Conservation (phyloP, 2,329 filamentous ascomycete species). For the Talaromyces sp. region DNA sequence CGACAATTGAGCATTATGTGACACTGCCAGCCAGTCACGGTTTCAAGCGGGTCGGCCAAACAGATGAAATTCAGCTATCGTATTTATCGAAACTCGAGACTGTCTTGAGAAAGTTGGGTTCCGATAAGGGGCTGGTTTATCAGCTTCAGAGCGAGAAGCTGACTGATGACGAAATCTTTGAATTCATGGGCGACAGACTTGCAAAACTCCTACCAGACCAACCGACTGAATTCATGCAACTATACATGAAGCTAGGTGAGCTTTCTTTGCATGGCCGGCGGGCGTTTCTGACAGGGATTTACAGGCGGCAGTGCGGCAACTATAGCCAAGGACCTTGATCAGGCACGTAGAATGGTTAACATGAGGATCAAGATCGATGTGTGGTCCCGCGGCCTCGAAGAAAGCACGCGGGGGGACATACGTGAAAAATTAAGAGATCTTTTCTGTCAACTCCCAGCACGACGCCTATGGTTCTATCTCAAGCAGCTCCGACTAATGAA, state of each 20-base stretch:
- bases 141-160: neutral
- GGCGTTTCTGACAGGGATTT: neutral
- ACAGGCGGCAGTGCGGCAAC: constrained; percentile 22
- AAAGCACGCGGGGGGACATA: constrained; percentile 23
- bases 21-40: neutral
- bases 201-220: neutral
- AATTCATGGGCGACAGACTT: neutral
- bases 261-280: neutral
- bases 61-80: neutral
- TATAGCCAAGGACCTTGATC: constrained; percentile 22
- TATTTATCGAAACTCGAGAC: constrained; percentile 1
- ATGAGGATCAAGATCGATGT: constrained; percentile 29
- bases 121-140: neutral
- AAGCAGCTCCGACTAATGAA: constrained; percentile 16
- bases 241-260: constrained; percentile 8
- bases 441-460: constrained; percentile 24
- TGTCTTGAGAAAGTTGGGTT: neutral
- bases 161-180: neutral
- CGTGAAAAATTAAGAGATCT: constrained; percentile 22
- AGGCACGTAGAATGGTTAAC: constrained; percentile 23
- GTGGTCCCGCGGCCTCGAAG: constrained; percentile 27
- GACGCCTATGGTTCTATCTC: constrained; percentile 23
- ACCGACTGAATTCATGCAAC: constrained; percentile 1
- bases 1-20: neutral
- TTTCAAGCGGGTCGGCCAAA: neutral